These are phyloP conservation scores for Neofusicoccum kwambonambiense DNA, from an alignment of 2,329 filamentous ascomycete genomes.

Conservation along the genomic window DNA sequence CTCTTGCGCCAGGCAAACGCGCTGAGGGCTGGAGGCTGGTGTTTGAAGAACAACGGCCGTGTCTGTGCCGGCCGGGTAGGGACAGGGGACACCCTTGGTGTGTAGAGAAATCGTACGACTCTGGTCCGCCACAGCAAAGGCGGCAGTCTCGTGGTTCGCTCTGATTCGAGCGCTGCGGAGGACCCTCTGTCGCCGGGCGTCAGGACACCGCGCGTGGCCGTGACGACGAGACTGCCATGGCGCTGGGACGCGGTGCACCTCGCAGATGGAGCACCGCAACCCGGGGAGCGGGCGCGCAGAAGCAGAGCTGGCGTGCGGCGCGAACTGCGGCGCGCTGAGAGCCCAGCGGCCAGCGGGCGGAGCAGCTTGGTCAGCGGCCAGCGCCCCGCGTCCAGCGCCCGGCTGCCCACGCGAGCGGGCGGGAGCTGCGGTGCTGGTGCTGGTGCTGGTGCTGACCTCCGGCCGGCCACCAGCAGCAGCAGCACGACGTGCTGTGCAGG, in stretches of 20 bases:
- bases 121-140: neutral
- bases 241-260: neutral
- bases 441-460: too few relatives aligned
- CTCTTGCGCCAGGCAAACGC: neutral
- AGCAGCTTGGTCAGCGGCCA: too few relatives aligned
- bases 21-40: neutral
- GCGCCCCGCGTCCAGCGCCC: too few relatives aligned
- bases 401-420: too few relatives aligned
- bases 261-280: neutral
- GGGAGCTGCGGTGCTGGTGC: too few relatives aligned
- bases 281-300: neutral
- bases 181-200: neutral
- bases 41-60: neutral
- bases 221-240: too few relatives aligned
- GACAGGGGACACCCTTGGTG: constrained; percentile 3
- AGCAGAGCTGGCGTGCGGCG: neutral
- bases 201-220: neutral
- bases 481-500: too few relatives aligned
- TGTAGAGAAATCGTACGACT: constrained; percentile 5
- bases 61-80: neutral
- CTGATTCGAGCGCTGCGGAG: neutral
- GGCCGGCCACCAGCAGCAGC: too few relatives aligned
- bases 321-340: neutral
- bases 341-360: too few relatives aligned
- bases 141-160: too few relatives aligned